A percentile compares a stretch with the other conserved stretches of the same genome.
Conservation (phyloP, 345 rosid species). For the Populus nigra region DNA sequence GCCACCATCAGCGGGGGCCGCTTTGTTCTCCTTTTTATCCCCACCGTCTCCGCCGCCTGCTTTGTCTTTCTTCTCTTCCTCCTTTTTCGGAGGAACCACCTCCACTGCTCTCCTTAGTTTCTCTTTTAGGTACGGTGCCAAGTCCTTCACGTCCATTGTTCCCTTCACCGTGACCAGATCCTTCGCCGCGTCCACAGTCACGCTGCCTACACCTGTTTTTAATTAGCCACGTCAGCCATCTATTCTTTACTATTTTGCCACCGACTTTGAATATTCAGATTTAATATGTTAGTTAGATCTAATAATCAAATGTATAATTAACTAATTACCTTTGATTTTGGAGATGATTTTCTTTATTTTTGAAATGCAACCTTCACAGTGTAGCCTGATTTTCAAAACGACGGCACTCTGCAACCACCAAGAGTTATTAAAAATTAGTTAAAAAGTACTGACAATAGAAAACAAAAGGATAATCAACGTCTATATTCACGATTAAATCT, state of each 20-base stretch:
- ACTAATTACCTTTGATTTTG: slow-evolving; percentile 34
- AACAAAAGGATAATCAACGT: not conserved
- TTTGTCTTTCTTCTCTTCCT: slow-evolving; percentile 20
- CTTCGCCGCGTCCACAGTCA: slow-evolving; percentile 52
- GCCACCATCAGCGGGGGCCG: not conserved
- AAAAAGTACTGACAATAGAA: not conserved
- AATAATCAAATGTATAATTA: not conserved
- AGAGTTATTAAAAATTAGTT: not conserved
- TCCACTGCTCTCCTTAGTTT: slow-evolving; percentile 68
- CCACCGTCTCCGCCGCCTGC: slow-evolving; percentile 28
- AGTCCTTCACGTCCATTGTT: slow-evolving; percentile 53
- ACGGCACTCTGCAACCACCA: slow-evolving; percentile 36
- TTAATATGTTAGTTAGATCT: not conserved
- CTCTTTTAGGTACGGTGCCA: slow-evolving; percentile 47
- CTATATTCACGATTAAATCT: not conserved
- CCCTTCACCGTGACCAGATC: slow-evolving; percentile 78
- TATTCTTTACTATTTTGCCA: not conserved
- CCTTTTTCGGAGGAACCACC: slow-evolving; percentile 57
- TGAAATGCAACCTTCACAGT: slow-evolving; percentile 44
- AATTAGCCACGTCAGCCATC: not conserved
- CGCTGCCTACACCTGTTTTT: slow-evolving; percentile 59
- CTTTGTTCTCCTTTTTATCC: slow-evolving; percentile 31
- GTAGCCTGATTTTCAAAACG: slow-evolving; percentile 39
- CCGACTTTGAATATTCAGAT: not conserved
- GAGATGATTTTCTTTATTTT: slow-evolving; percentile 30